Conservation (phyloP, 768 basidiomycete genomes). For the Pisolithus albus region DNA sequence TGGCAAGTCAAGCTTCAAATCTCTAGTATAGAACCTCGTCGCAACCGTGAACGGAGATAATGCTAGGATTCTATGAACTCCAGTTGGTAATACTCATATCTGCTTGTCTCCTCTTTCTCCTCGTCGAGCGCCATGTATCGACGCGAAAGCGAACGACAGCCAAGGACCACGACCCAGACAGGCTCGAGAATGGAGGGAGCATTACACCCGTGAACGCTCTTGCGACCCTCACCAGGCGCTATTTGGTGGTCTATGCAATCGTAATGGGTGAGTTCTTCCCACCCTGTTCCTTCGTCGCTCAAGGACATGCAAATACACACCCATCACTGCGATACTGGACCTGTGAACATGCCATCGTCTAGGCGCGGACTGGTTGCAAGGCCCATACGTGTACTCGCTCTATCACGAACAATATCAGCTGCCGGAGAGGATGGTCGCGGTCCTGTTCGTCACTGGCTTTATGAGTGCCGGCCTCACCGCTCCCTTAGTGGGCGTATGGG, state of each 20-base stretch:
- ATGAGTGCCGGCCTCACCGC: constrained; percentile 61
- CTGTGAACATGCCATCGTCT: not conserved
- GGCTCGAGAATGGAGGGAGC: constrained; percentile 27
- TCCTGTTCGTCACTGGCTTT: constrained; percentile 75
- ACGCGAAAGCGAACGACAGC: constrained; percentile 16
- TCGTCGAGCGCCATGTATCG: constrained; percentile 29
- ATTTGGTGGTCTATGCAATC: constrained; percentile 61
- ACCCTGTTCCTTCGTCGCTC: not conserved
- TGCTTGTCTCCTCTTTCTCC: constrained; percentile 30
- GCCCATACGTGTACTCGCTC: constrained; percentile 71
- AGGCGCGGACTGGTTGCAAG: constrained; percentile 79
- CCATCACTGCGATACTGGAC: not conserved
- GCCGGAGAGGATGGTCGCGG: constrained; percentile 56
- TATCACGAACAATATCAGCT: constrained; percentile 64
- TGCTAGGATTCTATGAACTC: constrained; percentile 36
- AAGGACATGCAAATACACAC: not conserved
- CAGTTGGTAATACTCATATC: constrained; percentile 31
- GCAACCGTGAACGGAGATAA: constrained; percentile 1
- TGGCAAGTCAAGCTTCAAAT: too few relatives aligned
- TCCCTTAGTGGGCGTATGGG: constrained; percentile 71
- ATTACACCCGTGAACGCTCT: constrained; percentile 18
- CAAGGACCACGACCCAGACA: constrained; percentile 22
- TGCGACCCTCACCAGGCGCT: constrained; percentile 38
- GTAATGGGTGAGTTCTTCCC: constrained; percentile 55
- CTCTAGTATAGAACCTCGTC: too few relatives aligned